Evolutionary conservation across 805 yeast species (phyloP).

Genomic region (Myxozyma melibiosi): DNA sequence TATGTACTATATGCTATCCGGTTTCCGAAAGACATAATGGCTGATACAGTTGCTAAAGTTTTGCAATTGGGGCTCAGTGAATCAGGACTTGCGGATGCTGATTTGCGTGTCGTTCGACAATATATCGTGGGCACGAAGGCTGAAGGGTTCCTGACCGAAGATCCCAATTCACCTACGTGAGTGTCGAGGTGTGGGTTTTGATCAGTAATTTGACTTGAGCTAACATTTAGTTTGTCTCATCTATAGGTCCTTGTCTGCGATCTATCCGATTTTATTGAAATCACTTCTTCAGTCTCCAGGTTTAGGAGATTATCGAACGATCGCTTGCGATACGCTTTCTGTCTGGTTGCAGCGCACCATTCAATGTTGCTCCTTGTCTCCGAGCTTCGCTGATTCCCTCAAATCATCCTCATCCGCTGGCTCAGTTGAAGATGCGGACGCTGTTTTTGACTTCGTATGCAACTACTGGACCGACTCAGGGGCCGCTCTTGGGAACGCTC

Average conservation of each 20-base stretch:
- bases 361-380: constrained; percentile 42
- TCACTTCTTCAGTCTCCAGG: constrained; percentile 44
- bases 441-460: constrained; percentile 50
- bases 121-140: constrained; percentile 5
- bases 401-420: neutral
- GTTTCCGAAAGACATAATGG: too few species aligned
- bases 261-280: constrained; percentile 41
- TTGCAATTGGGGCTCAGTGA: neutral
- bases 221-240: too few species aligned
- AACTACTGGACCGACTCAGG: constrained; percentile 74
- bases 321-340: constrained; percentile 61
- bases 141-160: neutral
- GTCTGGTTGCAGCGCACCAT: constrained; percentile 64
- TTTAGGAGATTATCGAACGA: constrained; percentile 45
- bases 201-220: neutral
- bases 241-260: constrained; percentile 6
- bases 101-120: neutral
- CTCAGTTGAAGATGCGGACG: constrained; percentile 28
- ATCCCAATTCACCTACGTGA: neutral
- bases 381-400: constrained; percentile 14
- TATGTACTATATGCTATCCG: too few species aligned
- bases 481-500: constrained; percentile 69
- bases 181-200: neutral
- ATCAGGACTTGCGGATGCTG: constrained; percentile 2
- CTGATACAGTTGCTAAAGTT: neutral